Percentiles rank a stretch among this genome's conserved stretches.
These are phyloP conservation scores for Eucalyptus viminalis DNA, from an alignment of 345 rosid genomes.

Conservation along the genomic window DNA sequence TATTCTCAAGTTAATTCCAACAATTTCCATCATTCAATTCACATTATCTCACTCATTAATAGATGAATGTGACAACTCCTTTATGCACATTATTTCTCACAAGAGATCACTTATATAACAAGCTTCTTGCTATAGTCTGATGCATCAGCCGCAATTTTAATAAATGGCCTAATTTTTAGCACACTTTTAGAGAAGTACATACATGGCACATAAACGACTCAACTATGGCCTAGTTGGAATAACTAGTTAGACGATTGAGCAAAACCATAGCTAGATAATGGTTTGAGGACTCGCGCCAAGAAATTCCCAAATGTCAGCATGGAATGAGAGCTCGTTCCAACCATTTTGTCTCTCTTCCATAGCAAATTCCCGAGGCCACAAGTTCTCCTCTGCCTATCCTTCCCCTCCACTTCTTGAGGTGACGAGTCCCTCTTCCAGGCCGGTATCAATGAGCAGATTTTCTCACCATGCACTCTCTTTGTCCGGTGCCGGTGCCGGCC, in stretches of 20 bases:
- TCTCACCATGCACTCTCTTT: neutral
- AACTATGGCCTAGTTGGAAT: neutral
- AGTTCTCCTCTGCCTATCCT: neutral
- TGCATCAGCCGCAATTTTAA: neutral
- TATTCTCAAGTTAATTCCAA: neutral
- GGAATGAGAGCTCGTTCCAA: neutral
- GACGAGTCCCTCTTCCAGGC: neutral
- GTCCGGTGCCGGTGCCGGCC: neutral
- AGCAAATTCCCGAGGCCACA: neutral
- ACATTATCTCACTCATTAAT: neutral
- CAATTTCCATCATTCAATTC: neutral
- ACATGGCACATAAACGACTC: neutral
- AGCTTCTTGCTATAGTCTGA: neutral
- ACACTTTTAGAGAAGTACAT: neutral
- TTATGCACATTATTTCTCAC: neutral
- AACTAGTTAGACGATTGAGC: neutral
- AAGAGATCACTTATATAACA: neutral
- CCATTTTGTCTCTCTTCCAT: neutral
- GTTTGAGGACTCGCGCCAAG: neutral
- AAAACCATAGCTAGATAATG: neutral
- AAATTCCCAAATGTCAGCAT: neutral
- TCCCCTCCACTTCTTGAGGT: neutral
- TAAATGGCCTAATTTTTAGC: neutral
- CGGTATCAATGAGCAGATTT: neutral
- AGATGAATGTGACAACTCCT: neutral